phyloP scores from a whole-genome alignment of 192 early-diverging fungal genomes.

The Geranomyces variabilis region DNA sequence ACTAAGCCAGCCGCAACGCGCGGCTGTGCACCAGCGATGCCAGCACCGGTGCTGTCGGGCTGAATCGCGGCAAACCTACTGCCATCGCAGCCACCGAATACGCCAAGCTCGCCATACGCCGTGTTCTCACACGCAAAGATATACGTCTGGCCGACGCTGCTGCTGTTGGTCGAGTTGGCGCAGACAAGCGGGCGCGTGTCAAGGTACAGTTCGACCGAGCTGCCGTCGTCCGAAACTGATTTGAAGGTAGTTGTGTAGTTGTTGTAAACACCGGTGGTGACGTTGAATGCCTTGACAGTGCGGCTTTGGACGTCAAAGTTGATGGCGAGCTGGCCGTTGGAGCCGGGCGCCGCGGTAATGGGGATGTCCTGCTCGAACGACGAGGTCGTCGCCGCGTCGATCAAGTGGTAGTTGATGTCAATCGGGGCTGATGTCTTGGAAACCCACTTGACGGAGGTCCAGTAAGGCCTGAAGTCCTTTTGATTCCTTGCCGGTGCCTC shows the following conservation, averaged over 20 bases:
- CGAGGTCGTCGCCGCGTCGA: constrained; percentile 16
- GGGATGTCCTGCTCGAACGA: constrained; percentile 18
- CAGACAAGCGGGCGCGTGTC: constrained; percentile 24
- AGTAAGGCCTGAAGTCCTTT: constrained; percentile 23
- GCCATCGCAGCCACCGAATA: constrained; percentile 24
- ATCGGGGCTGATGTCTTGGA: neutral
- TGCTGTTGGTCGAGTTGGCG: neutral
- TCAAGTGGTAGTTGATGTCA: constrained; percentile 22
- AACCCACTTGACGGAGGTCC: constrained; percentile 34
- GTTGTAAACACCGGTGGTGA: constrained; percentile 10
- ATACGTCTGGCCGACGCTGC: neutral
- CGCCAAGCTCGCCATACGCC: constrained; percentile 30
- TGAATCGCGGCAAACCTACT: neutral
- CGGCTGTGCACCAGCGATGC: too few species aligned
- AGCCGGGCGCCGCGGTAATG: neutral
- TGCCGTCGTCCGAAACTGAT: neutral
- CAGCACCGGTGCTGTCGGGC: neutral
- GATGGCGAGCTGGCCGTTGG: constrained; percentile 4
- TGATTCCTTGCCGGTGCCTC: constrained; percentile 25
- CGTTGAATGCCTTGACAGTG: neutral
- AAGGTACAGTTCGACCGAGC: constrained; percentile 20
- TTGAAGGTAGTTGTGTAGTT: constrained; percentile 11
- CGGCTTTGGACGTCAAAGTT: neutral
- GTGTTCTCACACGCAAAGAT: constrained; percentile 26
- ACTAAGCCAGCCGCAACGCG: too few species aligned